Conservation (phyloP, 805 yeast species). For the Cyberlindnera nakhonratchasimensis region DNA sequence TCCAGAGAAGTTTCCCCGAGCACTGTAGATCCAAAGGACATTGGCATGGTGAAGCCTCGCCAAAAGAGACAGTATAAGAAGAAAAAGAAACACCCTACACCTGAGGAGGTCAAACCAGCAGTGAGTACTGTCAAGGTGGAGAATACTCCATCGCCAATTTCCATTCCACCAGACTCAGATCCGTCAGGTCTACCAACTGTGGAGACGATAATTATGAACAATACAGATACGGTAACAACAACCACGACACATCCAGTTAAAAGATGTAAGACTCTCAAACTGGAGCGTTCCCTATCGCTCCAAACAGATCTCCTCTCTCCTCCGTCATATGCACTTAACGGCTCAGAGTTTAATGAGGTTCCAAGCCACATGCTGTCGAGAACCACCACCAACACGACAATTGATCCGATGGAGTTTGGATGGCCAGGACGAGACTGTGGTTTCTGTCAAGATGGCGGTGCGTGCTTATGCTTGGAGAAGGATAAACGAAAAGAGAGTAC, state of each 20-base stretch:
- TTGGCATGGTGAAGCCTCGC: slow-evolving; percentile 20
- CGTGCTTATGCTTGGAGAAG: slow-evolving; percentile 20
- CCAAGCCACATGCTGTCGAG: slow-evolving; percentile 8
- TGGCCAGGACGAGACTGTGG: slow-evolving; percentile 18
- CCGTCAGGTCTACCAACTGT: slow-evolving; percentile 15
- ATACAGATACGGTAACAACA: too few relatives aligned
- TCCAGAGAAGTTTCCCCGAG: slow-evolving; percentile 21
- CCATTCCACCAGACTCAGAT: slow-evolving; percentile 5
- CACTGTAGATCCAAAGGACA: slow-evolving; percentile 25
- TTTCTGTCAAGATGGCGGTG: slow-evolving; percentile 15
- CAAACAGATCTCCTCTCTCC: slow-evolving; percentile 16
- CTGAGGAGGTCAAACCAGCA: too few relatives aligned
- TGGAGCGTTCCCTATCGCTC: slow-evolving; percentile 20
- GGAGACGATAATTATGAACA: slow-evolving; percentile 10
- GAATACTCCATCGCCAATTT: slow-evolving; percentile 27
- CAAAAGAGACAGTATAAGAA: slow-evolving; percentile 24
- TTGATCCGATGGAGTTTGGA: slow-evolving; percentile 17
- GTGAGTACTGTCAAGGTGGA: too few relatives aligned
- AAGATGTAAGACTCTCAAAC: slow-evolving; percentile 13
- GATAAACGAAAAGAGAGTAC: not conserved
- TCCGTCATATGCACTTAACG: slow-evolving; percentile 1
- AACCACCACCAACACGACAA: slow-evolving; percentile 23
- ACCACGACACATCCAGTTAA: slow-evolving; percentile 18
- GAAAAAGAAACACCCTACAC: slow-evolving; percentile 24
- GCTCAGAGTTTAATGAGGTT: not conserved